Conservation (phyloP, 148 eudicot genomes). For the Silene conica region DNA sequence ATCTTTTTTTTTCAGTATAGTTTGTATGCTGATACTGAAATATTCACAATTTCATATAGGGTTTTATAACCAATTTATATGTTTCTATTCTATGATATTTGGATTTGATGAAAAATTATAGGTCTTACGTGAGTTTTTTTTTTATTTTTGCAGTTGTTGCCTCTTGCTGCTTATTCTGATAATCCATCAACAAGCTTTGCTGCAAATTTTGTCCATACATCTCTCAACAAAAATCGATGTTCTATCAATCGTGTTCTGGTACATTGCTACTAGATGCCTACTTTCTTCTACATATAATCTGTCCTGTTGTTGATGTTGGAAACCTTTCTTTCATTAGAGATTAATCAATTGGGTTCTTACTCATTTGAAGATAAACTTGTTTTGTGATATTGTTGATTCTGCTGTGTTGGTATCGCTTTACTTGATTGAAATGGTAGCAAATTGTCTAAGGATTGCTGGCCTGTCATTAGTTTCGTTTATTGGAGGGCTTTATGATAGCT, state of each 20-base stretch:
- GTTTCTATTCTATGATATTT: too few species aligned
- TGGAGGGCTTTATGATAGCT: not conserved
- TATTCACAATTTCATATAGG: too few species aligned
- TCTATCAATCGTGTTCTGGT: constrained; percentile 95
- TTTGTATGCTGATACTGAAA: too few species aligned
- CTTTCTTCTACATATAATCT: not conserved
- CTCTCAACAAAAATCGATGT: constrained; percentile 87
- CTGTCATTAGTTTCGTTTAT: not conserved
- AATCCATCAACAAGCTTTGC: constrained; percentile 98
- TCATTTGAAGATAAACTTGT: not conserved
- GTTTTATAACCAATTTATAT: too few species aligned
- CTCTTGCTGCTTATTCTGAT: constrained; percentile 78
- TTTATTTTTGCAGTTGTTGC: constrained; percentile 68
- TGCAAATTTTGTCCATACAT: constrained; percentile 91
- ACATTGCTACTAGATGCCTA: constrained; percentile 27
- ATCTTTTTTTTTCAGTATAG: too few species aligned
- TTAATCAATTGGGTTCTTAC: not conserved
- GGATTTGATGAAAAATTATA: too few species aligned
- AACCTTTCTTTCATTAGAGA: not conserved
- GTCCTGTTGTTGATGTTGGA: not conserved
- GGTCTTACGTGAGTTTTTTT: not conserved
- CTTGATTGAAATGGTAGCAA: not conserved
- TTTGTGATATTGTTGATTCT: not conserved
- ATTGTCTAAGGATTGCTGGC: too few species aligned
- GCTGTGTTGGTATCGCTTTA: not conserved